Evolutionary conservation across 176 grass and related monocot genomes (phyloP).

Genomic region (Hordeum marinum): DNA sequence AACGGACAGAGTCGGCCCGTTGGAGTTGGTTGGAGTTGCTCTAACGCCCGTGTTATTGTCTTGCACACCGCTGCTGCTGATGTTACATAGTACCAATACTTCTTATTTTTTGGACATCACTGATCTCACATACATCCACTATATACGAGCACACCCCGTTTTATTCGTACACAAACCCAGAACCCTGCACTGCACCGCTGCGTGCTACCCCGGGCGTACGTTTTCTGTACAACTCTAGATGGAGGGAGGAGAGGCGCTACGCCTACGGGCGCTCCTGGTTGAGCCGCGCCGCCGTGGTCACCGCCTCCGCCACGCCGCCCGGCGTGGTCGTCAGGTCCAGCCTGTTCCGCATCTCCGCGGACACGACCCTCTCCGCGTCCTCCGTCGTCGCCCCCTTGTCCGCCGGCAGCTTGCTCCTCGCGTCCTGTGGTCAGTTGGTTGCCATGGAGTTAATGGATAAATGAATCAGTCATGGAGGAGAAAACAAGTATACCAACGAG

Average conservation of each 20-base stretch:
- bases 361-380: conserved; percentile 46
- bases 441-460: neutral
- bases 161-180: neutral
- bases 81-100: no score
- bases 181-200: neutral
- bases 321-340: conserved; percentile 12
- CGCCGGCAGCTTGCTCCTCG: conserved; percentile 34
- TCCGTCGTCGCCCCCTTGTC: conserved; percentile 49
- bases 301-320: conserved; percentile 42
- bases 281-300: conserved; percentile 53
- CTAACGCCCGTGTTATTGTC: no score
- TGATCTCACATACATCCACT: neutral
- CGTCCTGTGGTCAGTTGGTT: conserved; percentile 29
- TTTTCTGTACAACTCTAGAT: neutral
- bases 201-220: neutral
- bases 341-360: conserved; percentile 47
- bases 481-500: neutral
- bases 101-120: neutral
- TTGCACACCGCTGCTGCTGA: no score
- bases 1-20: no score
- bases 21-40: no score
- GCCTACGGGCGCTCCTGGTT: conserved; percentile 41
- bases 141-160: neutral
- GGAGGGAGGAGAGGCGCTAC: neutral
- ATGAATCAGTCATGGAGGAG: neutral